Evolutionary conservation across 225 moss, liverwort and hornwort genomes (phyloP), one percentile per base, ranked within the genome.

Genomic region (Bryoerythrophyllum caledonicum): DNA sequence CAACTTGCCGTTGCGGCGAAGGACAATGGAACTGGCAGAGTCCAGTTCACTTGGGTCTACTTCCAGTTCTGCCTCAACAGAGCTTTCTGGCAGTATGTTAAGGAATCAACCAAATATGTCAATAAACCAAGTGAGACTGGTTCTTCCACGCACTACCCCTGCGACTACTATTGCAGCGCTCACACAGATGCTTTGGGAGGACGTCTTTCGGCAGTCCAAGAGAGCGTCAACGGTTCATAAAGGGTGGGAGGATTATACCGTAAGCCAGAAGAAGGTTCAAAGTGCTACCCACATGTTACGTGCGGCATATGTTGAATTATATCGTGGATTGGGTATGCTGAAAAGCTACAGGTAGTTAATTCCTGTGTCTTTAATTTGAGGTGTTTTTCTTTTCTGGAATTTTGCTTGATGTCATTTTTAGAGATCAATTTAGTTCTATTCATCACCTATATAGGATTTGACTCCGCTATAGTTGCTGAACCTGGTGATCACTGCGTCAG

Each of bases 171-270:
- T 92, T 63, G 90, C 90, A 63, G 86, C 92, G 25, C 83, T 92
- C 24, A 86, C 90, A 75, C 88, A 92, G 67, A 86, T 88, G 72
- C 80, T 92, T 21, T 92, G 92, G 88, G 92, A 92, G 60, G 92
- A 92, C 58, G 79, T 92, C 30, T 69, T 90, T 63, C 76, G 86
- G 44, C 92, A 83, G 67, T 78, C 87, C 10, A 86, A 80, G 71
- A 78, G 56, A 70, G 58, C 83, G 60, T 78, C 82, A 48, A 67
- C 73, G 32, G 78, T 83, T 76, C 63, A 68, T 44, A 85, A 67
- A 67, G 76, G 78, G 57, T 74, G 60, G 59, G 86, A 91, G 65
- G 89, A 90, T 48, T 82, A 86, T 57, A 65, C 55, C 40, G 70
- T 86, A 49, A 88, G 84, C 76, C 85, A 87, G 32, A 92, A 92